These are phyloP conservation scores for Candida chauliodis DNA, from an alignment of 805 yeast species.

Conservation along the genomic window DNA sequence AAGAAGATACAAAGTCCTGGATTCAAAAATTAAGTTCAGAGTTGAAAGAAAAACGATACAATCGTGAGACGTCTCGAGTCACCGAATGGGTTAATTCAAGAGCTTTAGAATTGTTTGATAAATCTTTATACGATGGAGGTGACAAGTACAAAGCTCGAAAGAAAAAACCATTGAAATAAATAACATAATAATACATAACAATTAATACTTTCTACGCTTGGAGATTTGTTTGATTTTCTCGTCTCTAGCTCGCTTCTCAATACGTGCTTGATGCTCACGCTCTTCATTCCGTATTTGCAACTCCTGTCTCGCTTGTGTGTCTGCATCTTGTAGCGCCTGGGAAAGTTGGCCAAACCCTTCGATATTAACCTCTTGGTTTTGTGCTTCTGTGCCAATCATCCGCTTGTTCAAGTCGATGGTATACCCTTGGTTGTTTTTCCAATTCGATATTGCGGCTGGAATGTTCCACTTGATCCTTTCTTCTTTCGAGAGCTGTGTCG, in stretches of 20 bases:
- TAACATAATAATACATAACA: no score
- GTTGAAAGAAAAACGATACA: slow-evolving; percentile 30
- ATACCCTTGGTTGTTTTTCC: slow-evolving; percentile 93
- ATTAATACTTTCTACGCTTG: slow-evolving; percentile 17
- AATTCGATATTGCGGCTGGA: slow-evolving; percentile 88
- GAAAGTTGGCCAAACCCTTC: slow-evolving; percentile 62
- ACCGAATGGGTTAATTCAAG: slow-evolving; percentile 60
- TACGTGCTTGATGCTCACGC: slow-evolving; percentile 1
- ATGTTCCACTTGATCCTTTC: slow-evolving; percentile 81
- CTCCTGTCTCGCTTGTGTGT: slow-evolving; percentile 18
- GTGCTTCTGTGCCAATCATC: slow-evolving; percentile 46
- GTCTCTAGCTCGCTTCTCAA: slow-evolving; percentile 16
- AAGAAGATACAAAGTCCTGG: slow-evolving; percentile 22
- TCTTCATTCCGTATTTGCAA: slow-evolving; percentile 9
- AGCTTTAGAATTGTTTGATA: slow-evolving; percentile 50
- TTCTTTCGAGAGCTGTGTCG: slow-evolving; percentile 48
- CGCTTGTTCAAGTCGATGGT: slow-evolving; percentile 79
- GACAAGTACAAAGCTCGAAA: slow-evolving; percentile 25
- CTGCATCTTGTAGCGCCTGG: slow-evolving; percentile 71
- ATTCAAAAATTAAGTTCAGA: slow-evolving; percentile 24
- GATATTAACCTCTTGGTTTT: slow-evolving; percentile 37
- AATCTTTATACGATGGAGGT: slow-evolving; percentile 56
- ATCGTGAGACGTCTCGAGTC: slow-evolving; percentile 44
- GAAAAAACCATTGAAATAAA: slow-evolving; percentile 15
- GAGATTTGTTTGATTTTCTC: slow-evolving; percentile 20